A percentile compares a stretch with the other conserved stretches of the same genome.
These are phyloP conservation scores for Cytidiella melzeri DNA, from an alignment of 768 basidiomycete species.

Conservation along the genomic window DNA sequence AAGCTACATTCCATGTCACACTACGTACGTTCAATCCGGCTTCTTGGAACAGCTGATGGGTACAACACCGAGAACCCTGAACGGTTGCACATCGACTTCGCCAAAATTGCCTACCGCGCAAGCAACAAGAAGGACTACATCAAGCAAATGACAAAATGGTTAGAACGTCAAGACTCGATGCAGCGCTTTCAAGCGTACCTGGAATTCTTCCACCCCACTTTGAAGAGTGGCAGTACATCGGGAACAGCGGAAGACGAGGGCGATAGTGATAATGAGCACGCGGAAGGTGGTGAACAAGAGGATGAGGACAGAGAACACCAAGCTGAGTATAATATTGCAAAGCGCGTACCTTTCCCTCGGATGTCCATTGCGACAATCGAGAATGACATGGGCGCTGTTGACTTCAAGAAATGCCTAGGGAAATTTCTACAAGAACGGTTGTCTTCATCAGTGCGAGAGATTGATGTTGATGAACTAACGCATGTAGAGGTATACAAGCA, in stretches of 20 bases:
- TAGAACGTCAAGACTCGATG: slow-evolving; percentile 30
- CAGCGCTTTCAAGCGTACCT: slow-evolving; percentile 23
- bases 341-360: background rate
- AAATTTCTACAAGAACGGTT: background rate
- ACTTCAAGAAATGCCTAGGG: slow-evolving; percentile 1
- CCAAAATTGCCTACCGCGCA: slow-evolving; percentile 28
- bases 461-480: background rate
- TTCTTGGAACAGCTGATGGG: slow-evolving; percentile 17
- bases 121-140: slow-evolving; percentile 21
- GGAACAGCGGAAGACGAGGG: no score
- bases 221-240: no score
- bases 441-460: background rate
- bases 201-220: slow-evolving; percentile 12
- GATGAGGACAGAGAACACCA: background rate
- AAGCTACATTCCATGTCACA: slow-evolving; percentile 23
- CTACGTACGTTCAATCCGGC: slow-evolving; percentile 17
- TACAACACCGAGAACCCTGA: slow-evolving; percentile 26
- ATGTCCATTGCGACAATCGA: background rate
- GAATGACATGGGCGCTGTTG: background rate
- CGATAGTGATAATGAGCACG: no score
- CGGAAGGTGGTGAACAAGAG: background rate
- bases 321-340: slow-evolving; percentile 1
- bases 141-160: slow-evolving; percentile 35
- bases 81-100: slow-evolving; percentile 38
- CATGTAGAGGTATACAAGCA: background rate